A percentile compares a stretch with the other conserved stretches of the same genome.
Evolutionary conservation across 441 rosid species (phyloP).

Genomic region (Mallotus japonicus): DNA sequence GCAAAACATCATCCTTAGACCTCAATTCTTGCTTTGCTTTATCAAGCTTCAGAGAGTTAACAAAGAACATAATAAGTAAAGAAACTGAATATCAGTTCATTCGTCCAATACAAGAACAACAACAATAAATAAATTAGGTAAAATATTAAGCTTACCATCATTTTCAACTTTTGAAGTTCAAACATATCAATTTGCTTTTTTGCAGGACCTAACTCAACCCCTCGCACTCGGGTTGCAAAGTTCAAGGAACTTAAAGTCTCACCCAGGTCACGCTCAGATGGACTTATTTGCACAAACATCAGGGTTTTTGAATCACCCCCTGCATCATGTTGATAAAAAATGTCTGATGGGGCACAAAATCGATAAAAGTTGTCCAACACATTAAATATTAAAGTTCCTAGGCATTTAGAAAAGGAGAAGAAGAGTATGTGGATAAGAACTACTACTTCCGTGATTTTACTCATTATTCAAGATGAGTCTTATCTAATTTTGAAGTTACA

Average conservation of each 20-base stretch:
- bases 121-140: not conserved
- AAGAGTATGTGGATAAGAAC: not conserved
- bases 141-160: slow-evolving; percentile 39
- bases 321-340: slow-evolving; percentile 25
- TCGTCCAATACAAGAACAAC: not conserved
- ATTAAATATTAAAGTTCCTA: not conserved
- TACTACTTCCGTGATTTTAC: not conserved
- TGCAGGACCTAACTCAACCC: slow-evolving; percentile 72
- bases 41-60: slow-evolving; percentile 48
- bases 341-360: not conserved
- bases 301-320: slow-evolving; percentile 83
- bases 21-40: slow-evolving; percentile 68
- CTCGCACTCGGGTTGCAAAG: slow-evolving; percentile 80
- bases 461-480: not conserved
- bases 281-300: slow-evolving; percentile 84
- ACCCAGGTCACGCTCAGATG: slow-evolving; percentile 62
- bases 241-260: slow-evolving; percentile 75
- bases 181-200: slow-evolving; percentile 60
- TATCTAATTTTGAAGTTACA: too few species aligned
- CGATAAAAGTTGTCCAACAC: not conserved
- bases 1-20: slow-evolving; percentile 62
- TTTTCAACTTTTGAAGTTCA: slow-evolving; percentile 65
- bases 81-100: not conserved
- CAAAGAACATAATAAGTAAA: not conserved
- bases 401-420: not conserved